A percentile compares a stretch with the other conserved stretches of the same genome.
Evolutionary conservation across 495 filamentous ascomycete genomes (phyloP).

Genomic region (Penicillium paxilli): DNA sequence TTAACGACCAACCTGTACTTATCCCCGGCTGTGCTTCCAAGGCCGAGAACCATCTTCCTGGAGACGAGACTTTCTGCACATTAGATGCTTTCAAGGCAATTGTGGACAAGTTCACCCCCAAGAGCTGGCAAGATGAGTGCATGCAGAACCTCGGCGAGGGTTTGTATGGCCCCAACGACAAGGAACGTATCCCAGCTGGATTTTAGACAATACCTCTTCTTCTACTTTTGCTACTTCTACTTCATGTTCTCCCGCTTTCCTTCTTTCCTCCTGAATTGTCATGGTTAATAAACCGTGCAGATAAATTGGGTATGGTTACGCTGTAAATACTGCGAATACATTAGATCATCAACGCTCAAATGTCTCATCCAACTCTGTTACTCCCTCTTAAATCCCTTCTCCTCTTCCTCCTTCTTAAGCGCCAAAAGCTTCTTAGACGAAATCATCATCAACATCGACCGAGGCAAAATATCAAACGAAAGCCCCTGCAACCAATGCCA

Average conservation of each 20-base stretch:
- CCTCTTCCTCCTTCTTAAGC: constrained; percentile 12
- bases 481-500: constrained; percentile 27
- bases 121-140: constrained; percentile 77
- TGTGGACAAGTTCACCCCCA: constrained; percentile 85
- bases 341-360: constrained; percentile 2
- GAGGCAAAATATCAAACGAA: constrained; percentile 21
- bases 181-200: constrained; percentile 34
- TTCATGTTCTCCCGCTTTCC: background rate
- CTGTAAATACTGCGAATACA: constrained; percentile 10
- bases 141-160: constrained; percentile 58
- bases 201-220: constrained; percentile 28
- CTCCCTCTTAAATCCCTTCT: constrained; percentile 17
- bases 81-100: constrained; percentile 88
- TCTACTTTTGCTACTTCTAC: background rate
- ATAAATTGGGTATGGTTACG: constrained; percentile 8
- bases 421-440: constrained; percentile 10
- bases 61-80: constrained; percentile 91
- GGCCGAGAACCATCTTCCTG: constrained; percentile 79
- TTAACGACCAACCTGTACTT: constrained; percentile 79
- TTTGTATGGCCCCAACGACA: constrained; percentile 36
- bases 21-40: constrained; percentile 76
- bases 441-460: constrained; percentile 20
- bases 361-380: background rate
- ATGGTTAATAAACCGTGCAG: background rate
- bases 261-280: background rate